These are phyloP conservation scores for Puccinia hordei DNA, from an alignment of 1,284 basidiomycete species.

Conservation along the genomic window DNA sequence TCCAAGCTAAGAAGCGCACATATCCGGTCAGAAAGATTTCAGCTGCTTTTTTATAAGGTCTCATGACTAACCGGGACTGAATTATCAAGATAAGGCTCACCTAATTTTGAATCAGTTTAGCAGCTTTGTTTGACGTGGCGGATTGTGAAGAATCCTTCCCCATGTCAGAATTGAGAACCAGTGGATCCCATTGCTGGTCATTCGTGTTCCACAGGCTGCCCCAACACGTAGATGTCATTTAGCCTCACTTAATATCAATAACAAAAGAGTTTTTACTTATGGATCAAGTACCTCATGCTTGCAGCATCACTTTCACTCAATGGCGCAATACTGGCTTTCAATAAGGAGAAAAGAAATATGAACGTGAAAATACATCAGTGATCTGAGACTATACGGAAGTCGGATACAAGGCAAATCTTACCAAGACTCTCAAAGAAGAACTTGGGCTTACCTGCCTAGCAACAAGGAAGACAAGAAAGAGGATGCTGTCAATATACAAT, in stretches of 20 bases:
- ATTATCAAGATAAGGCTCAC: constrained; percentile 36
- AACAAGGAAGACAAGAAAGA: constrained; percentile 72
- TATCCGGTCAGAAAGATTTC: not conserved
- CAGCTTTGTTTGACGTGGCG: constrained; percentile 66
- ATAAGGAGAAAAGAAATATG: not conserved
- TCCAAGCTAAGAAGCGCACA: constrained; percentile 73
- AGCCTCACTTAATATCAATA: not conserved
- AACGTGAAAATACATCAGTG: not conserved
- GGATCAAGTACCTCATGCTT: constrained; percentile 63
- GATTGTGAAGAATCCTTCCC: constrained; percentile 63
- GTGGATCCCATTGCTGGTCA: constrained; percentile 69
- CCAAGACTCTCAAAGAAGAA: not conserved
- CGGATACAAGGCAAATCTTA: not conserved
- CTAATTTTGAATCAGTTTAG: constrained; percentile 41
- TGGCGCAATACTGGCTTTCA: constrained; percentile 61
- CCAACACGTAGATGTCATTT: not conserved
- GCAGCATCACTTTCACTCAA: constrained; percentile 75
- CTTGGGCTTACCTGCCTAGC: constrained; percentile 65
- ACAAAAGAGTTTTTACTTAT: not conserved
- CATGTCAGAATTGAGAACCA: constrained; percentile 72
- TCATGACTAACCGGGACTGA: constrained; percentile 43
- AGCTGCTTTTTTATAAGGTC: not conserved
- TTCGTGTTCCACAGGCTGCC: constrained; percentile 68
- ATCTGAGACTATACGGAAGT: not conserved
- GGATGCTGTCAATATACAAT: constrained; percentile 69